phyloP scores from a whole-genome alignment of 2,329 filamentous ascomycete genomes.

The Paraconiothyrium brasiliense region DNA sequence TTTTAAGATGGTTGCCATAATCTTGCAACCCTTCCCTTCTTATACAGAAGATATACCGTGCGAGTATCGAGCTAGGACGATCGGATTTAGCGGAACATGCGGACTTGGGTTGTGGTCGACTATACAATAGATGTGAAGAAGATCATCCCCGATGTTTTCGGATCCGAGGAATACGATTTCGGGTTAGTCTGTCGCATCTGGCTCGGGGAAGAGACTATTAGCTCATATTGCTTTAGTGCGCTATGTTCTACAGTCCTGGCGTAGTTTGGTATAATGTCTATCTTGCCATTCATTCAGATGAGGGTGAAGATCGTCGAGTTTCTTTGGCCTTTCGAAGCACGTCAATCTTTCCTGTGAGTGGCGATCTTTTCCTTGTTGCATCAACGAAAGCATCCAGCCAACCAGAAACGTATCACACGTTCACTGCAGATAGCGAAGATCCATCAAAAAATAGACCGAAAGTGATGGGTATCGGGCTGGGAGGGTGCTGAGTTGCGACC shows the following conservation, averaged over 20 bases:
- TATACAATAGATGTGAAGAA: background rate
- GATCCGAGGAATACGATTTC: background rate
- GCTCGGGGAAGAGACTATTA: background rate
- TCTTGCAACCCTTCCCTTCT: no score
- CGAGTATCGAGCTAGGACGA: no score
- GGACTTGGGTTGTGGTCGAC: background rate
- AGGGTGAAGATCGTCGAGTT: no score
- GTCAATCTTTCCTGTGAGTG: conserved; percentile 15
- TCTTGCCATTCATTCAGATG: no score
- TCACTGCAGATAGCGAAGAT: no score
- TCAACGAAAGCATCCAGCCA: no score
- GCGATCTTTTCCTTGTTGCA: conserved; percentile 39
- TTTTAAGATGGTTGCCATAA: no score
- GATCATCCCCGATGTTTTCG: background rate
- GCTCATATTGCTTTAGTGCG: background rate
- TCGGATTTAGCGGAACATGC: background rate
- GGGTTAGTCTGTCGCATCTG: background rate
- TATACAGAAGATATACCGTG: no score
- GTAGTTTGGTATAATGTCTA: conserved; percentile 24
- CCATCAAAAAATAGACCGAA: no score
- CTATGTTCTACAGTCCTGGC: conserved; percentile 20
- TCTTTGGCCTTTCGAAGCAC: conserved; percentile 27
- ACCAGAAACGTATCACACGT: no score
- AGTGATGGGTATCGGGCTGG: no score
- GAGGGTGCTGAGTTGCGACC: no score